Conservation (phyloP, 768 basidiomycete genomes). For the Sarcomyxa edulis region DNA sequence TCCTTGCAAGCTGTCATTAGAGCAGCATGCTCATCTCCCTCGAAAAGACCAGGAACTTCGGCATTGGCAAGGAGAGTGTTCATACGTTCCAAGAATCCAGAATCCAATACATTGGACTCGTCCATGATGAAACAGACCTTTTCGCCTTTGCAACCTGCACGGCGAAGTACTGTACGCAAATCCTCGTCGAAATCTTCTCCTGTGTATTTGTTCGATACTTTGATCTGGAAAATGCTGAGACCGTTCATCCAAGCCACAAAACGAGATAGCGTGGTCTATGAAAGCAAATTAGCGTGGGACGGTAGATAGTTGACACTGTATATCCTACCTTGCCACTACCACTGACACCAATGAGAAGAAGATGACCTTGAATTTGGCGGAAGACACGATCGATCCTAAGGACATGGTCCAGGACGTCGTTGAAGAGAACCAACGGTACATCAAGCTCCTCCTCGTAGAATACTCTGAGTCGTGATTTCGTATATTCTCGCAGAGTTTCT, state of each 20-base stretch:
- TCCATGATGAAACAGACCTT: slow-evolving; percentile 99
- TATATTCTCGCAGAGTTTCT: slow-evolving; percentile 90
- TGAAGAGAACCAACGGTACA: slow-evolving; percentile 95
- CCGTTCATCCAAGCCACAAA: slow-evolving; percentile 99
- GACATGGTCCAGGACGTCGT: slow-evolving; percentile 97
- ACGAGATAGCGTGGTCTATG: slow-evolving; percentile 90
- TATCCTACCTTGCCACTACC: slow-evolving; percentile 89
- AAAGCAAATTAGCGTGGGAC: slow-evolving; percentile 10
- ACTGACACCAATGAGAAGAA: slow-evolving; percentile 95
- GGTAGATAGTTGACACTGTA: background rate
- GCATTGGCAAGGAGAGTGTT: slow-evolving; percentile 98
- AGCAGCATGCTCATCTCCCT: slow-evolving; percentile 97
- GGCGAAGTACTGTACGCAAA: slow-evolving; percentile 88
- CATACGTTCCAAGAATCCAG: slow-evolving; percentile 99
- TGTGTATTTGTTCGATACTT: slow-evolving; percentile 98
- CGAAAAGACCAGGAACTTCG: slow-evolving; percentile 99
- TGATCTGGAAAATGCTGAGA: slow-evolving; percentile 98
- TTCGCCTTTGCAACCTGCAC: slow-evolving; percentile 96
- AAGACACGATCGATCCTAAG: slow-evolving; percentile 98
- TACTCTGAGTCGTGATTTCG: slow-evolving; percentile 93
- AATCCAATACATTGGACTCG: slow-evolving; percentile 98
- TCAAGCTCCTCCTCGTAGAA: slow-evolving; percentile 99
- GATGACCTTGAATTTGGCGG: slow-evolving; percentile 95
- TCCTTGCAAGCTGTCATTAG: slow-evolving; percentile 99
- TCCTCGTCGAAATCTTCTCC: slow-evolving; percentile 99